These are phyloP conservation scores for Talaromyces islandicus DNA, from an alignment of 2,329 filamentous ascomycete genomes.

Conservation along the genomic window DNA sequence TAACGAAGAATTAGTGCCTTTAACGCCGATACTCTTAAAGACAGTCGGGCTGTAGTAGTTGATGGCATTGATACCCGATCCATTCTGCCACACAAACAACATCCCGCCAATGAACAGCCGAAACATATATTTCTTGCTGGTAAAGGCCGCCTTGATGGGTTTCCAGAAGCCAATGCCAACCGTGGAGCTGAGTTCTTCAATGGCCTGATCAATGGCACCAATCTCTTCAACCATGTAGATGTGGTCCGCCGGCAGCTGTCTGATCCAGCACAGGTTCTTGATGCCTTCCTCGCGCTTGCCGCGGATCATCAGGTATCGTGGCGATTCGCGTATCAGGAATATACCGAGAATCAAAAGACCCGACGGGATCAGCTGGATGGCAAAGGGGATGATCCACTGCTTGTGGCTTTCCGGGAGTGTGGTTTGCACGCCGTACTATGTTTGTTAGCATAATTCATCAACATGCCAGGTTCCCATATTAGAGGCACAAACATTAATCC, in stretches of 20 bases:
- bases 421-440: constrained; percentile 33
- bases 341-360: constrained; percentile 47
- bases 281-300: constrained; percentile 63
- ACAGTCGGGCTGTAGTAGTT: constrained; percentile 70
- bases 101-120: neutral
- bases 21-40: constrained; percentile 60
- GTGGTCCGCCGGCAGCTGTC: constrained; percentile 35
- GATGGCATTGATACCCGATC: constrained; percentile 70
- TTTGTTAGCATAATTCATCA: neutral
- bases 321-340: constrained; percentile 59
- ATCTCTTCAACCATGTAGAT: constrained; percentile 70
- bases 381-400: constrained; percentile 1
- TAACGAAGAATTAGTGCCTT: constrained; percentile 49
- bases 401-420: constrained; percentile 9
- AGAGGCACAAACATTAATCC: constrained; percentile 33
- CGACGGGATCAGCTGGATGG: constrained; percentile 26
- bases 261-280: constrained; percentile 44
- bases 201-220: constrained; percentile 56
- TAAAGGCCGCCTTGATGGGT: constrained; percentile 30
- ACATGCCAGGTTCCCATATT: neutral
- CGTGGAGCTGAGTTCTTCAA: constrained; percentile 38
- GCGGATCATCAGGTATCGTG: constrained; percentile 64
- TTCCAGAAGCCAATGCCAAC: constrained; percentile 42
- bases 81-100: constrained; percentile 63
- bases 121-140: neutral